Conservation (phyloP, 257 asterid species). For the Nicotiana paniculata region DNA sequence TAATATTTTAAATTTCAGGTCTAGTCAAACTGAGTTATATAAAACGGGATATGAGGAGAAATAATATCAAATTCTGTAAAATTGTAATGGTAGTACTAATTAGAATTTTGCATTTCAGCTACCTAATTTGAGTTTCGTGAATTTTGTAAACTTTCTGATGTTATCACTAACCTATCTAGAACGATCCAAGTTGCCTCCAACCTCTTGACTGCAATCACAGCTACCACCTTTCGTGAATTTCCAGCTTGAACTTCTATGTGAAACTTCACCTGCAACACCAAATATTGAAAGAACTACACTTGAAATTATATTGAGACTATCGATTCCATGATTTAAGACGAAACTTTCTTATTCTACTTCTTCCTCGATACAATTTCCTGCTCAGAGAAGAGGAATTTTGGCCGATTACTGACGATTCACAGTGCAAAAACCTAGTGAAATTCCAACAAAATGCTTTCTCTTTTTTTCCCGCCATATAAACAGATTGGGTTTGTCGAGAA, state of each 20-base stretch:
- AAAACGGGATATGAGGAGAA: background rate
- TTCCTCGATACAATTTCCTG: background rate
- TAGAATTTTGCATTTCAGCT: too few species aligned
- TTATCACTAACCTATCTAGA: slow-evolving; percentile 44
- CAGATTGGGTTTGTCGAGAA: too few species aligned
- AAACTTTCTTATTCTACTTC: background rate
- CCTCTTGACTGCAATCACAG: slow-evolving; percentile 31
- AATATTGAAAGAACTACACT: background rate
- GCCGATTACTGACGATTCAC: too few species aligned
- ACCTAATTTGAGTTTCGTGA: too few species aligned
- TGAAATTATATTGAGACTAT: background rate
- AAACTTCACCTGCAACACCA: slow-evolving; percentile 35
- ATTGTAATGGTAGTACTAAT: background rate
- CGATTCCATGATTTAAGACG: background rate
- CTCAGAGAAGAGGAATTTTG: background rate
- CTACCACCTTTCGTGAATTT: slow-evolving; percentile 41
- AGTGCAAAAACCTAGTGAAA: too few species aligned
- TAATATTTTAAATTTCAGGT: too few species aligned
- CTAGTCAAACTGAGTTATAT: too few species aligned
- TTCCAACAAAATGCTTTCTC: too few species aligned
- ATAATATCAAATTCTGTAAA: background rate
- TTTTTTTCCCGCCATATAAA: too few species aligned
- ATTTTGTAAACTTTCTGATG: too few species aligned
- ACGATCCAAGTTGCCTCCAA: slow-evolving; percentile 50
- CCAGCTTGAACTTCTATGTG: slow-evolving; percentile 42